Evolutionary conservation across 257 asterid species (phyloP), one percentile per base, ranked within the genome.

Genomic region (Osmanthus fragrans): DNA sequence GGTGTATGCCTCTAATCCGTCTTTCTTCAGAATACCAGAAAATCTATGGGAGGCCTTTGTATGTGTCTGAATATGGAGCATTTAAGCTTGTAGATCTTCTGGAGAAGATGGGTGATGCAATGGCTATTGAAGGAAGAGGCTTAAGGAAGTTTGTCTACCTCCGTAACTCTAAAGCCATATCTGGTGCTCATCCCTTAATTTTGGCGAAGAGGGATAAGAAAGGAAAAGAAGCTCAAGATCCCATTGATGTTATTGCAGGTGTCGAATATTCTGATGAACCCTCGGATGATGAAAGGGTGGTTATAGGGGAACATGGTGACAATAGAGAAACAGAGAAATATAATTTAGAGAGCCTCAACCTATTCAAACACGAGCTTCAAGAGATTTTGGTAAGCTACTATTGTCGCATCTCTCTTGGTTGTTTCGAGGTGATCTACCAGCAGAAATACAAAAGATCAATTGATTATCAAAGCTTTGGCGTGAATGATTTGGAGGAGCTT

Each of bases 331-430:
- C 71, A 69, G 86, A 72, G 69, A 82, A 76, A 39, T 78, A 72
- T 75, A 73, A 81, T 76, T 64, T 76, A 67, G 85, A 70, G 74
- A 84, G 75, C 85, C 87, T 96, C 29, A 82, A 82, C 13, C 80
- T 79, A 37, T 96, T 96, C 72, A 92, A 85, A 78, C 86, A 87
- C 33, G 97, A 96, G 87, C 97, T 96, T 67, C 94, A 92, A 86
- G 99, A 96, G 34, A 94, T 96, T 75, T 74, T 96, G 73, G 99
- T 94, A 63, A 92, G 98, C 86, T 96, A 85, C 80, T 92, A 97
- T 19, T 92, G 92, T 83, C 86, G 86, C 54, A 83, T 96, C 68
- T 81, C 85, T 76, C 83, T 96, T 7, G 90, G 89, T 77, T 77
- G 75, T 69, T 94, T 96, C 58, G 98, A 96, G 85, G 88, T 79